Conservation (phyloP, 2,329 filamentous ascomycete species). For the Pochonia chlamydosporia region DNA sequence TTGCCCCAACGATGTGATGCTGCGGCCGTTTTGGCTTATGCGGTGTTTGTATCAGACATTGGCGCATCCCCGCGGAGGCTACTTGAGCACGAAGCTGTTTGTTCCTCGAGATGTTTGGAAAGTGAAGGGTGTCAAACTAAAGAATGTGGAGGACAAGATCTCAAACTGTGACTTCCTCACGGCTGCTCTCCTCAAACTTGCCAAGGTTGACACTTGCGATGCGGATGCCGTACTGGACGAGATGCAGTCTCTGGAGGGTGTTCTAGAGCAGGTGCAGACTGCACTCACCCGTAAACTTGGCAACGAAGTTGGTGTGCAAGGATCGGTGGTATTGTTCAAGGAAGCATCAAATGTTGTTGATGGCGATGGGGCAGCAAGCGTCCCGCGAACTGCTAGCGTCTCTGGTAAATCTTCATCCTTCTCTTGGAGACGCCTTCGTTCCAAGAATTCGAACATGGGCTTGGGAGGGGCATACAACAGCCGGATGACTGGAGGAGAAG, state of each 20-base stretch:
- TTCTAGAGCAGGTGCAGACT: slow-evolving; percentile 80
- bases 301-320: slow-evolving; percentile 83
- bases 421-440: slow-evolving; percentile 84
- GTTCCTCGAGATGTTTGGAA: slow-evolving; percentile 90
- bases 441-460: slow-evolving; percentile 74
- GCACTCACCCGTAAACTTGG: slow-evolving; percentile 77
- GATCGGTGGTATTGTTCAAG: slow-evolving; percentile 68
- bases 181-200: slow-evolving; percentile 77
- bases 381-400: slow-evolving; percentile 53
- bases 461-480: slow-evolving; percentile 43
- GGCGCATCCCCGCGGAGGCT: slow-evolving; percentile 84
- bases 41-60: slow-evolving; percentile 89
- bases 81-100: slow-evolving; percentile 86
- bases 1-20: slow-evolving; percentile 79
- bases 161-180: slow-evolving; percentile 87
- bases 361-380: slow-evolving; percentile 30
- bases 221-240: slow-evolving; percentile 90
- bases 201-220: slow-evolving; percentile 79
- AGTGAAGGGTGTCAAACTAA: slow-evolving; percentile 89
- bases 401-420: slow-evolving; percentile 65
- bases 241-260: slow-evolving; percentile 80
- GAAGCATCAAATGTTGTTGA: slow-evolving; percentile 51
- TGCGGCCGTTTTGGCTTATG: slow-evolving; percentile 99
- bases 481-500: slow-evolving; percentile 17
- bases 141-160: slow-evolving; percentile 88